phyloP scores from a whole-genome alignment of 1,284 basidiomycete species.

The Stygiomarasmius scandens region DNA sequence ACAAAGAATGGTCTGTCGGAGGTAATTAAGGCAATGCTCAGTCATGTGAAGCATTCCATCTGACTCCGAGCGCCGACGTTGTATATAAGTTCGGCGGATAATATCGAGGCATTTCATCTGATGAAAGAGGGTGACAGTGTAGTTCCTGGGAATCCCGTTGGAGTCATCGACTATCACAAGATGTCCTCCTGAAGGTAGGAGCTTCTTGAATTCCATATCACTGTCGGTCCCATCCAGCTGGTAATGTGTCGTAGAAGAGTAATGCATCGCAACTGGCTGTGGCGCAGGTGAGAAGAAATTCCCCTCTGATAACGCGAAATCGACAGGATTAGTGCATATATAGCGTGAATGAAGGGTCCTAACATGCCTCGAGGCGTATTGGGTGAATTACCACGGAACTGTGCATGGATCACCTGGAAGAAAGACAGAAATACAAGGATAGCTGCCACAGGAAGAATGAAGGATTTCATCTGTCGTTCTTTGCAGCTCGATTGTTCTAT shows the following conservation, averaged over 20 bases:
- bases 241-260: background rate
- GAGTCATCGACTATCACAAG: conserved; percentile 22
- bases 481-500: no score
- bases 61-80: conserved; percentile 2
- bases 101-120: conserved; percentile 33
- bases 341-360: no score
- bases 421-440: no score
- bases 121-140: conserved; percentile 33
- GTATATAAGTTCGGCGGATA: conserved; percentile 21
- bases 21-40: conserved; percentile 37
- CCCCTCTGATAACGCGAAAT: no score
- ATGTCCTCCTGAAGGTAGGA: conserved; percentile 33
- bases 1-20: conserved; percentile 36
- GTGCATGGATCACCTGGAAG: no score
- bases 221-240: conserved; percentile 18
- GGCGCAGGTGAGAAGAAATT: no score
- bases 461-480: no score
- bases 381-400: no score
- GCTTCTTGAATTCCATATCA: conserved; percentile 29
- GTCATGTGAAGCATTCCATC: conserved; percentile 10
- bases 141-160: conserved; percentile 3
- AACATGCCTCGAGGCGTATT: no score
- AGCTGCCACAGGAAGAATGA: no score
- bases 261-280: background rate
- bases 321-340: no score